These are phyloP conservation scores for Fusarium sp. DNA, from an alignment of 2,329 filamentous ascomycete species.

Conservation along the genomic window DNA sequence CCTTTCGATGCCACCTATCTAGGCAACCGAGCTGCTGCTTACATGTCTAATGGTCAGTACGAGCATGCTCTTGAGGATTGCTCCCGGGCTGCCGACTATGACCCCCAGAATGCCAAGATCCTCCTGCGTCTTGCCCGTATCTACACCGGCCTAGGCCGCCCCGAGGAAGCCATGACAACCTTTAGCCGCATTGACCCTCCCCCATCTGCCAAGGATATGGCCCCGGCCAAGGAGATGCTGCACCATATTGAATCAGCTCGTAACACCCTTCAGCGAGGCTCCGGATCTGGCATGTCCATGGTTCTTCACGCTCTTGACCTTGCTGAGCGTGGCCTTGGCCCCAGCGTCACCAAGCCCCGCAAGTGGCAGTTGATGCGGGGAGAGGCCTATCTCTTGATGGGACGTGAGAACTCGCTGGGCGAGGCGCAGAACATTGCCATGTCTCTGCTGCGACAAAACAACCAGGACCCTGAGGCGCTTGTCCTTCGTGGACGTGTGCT, in stretches of 20 bases:
- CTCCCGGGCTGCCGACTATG: constrained; percentile 82
- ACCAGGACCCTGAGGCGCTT: constrained; percentile 91
- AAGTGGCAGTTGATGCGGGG: constrained; percentile 95
- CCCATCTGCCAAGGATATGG: constrained; percentile 86
- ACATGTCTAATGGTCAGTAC: constrained; percentile 88
- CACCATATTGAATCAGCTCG: constrained; percentile 84
- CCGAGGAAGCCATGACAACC: constrained; percentile 86
- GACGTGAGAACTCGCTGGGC: constrained; percentile 86
- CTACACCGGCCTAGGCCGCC: constrained; percentile 87
- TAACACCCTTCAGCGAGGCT: constrained; percentile 78
- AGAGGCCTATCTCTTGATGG: constrained; percentile 93
- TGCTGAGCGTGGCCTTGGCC: constrained; percentile 83
- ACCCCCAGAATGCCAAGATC: constrained; percentile 89
- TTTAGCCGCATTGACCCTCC: constrained; percentile 84
- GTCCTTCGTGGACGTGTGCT: constrained; percentile 88
- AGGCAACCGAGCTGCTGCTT: constrained; percentile 94
- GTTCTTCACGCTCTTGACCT: constrained; percentile 91
- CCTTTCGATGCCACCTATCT: constrained; percentile 90
- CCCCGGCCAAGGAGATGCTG: constrained; percentile 85
- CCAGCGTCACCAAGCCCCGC: constrained; percentile 81
- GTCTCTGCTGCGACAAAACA: constrained; percentile 85
- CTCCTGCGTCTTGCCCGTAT: constrained; percentile 89
- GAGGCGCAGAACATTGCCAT: constrained; percentile 96
- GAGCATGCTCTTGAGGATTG: constrained; percentile 88
- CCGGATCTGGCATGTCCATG: constrained; percentile 88